Evolutionary conservation across 805 yeast genomes (phyloP).

Genomic region (Saturnispora ahearnii): DNA sequence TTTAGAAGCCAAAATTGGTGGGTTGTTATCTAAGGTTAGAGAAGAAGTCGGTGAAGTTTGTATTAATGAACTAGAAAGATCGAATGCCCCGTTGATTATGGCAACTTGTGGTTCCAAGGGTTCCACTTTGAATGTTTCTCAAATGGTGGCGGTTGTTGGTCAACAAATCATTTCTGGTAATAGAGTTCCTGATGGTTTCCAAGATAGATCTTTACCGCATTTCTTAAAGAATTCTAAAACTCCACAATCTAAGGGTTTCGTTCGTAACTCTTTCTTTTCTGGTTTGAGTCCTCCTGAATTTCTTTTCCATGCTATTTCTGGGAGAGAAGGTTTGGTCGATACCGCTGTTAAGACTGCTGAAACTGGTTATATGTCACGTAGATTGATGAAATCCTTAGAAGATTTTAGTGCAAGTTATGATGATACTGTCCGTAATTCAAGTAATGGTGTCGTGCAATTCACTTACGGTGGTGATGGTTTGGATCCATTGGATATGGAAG

Average conservation of each 20-base stretch:
- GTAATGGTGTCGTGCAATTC: slow-evolving; percentile 95
- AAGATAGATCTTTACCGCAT: slow-evolving; percentile 96
- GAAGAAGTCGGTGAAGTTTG: slow-evolving; percentile 99
- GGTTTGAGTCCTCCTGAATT: slow-evolving; percentile 94
- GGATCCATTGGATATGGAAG: slow-evolving; percentile 98
- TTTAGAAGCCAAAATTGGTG: slow-evolving; percentile 94
- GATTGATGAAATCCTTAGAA: slow-evolving; percentile 92
- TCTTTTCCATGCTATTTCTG: slow-evolving; percentile 92
- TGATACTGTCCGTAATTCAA: slow-evolving; percentile 87
- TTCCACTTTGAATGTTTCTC: slow-evolving; percentile 94
- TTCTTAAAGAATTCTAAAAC: slow-evolving; percentile 92
- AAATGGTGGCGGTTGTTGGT: slow-evolving; percentile 99
- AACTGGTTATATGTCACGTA: slow-evolving; percentile 76
- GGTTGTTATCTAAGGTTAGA: slow-evolving; percentile 90
- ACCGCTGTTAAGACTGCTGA: slow-evolving; percentile 99
- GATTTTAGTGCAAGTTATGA: slow-evolving; percentile 92
- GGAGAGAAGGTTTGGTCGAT: slow-evolving; percentile 98
- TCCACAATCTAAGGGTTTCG: slow-evolving; percentile 97
- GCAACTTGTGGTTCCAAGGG: slow-evolving; percentile 99
- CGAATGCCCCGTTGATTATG: slow-evolving; percentile 96
- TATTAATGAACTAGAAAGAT: slow-evolving; percentile 77
- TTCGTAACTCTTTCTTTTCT: slow-evolving; percentile 86
- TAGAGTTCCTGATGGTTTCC: slow-evolving; percentile 99
- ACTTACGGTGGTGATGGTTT: slow-evolving; percentile 98
- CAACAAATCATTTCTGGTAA: slow-evolving; percentile 98